Base-by-base conservation (phyloP, 2,329 filamentous ascomycete species). In the Cyphellophora attinorum region DNA sequence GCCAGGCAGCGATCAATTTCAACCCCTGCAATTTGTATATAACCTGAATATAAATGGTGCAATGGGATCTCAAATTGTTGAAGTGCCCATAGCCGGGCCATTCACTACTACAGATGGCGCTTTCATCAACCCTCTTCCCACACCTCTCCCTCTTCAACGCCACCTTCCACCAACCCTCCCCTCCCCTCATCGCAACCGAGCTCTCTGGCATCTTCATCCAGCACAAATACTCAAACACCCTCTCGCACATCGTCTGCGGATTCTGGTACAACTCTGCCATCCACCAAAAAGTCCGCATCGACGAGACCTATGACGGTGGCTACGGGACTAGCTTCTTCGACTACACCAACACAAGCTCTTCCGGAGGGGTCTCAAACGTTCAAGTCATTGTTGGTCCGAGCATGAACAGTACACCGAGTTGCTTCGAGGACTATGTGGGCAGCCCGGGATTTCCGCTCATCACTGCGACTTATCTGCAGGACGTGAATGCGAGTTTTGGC, bases 141-240 rank as follows among this genome's bases (percentile, higher is more conserved):
- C n/a, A n/a, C n/a, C n/a, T n/a, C n/a, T n/a, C n/a, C n/a, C n/a
- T n/a, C n/a, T n/a, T n/a, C n/a, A n/a, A n/a, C n/a, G n/a, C n/a
- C n/a, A n/a, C n/a, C n/a, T n/a, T n/a, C n/a, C n/a, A n/a, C n/a
- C 51, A 61, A 18, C 57, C 57, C 0, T 23, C 44, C 6, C 56
- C 57, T 1, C 59, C 58, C 0, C 5, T 48, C 0, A 37, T 61
- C 3, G 47, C 55, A 15, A 27, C 56, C 0, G 54, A 55, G 10
- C 60, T 54, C 29, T 37, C 49, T 2, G 47, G 56, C 13, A 52
- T 44, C 14, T 60, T 60, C 29, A 39, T 60, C 6, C 59, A 62
- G 31, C 59, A 61, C 31, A 61, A 62, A 40, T 61, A 59, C 58
- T 56, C 37, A n/a, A 53, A 61, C 29, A 53, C 59, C n/a, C 3